phyloP scores from a whole-genome alignment of 179 eudicot species.

The Pouteria campechiana region DNA sequence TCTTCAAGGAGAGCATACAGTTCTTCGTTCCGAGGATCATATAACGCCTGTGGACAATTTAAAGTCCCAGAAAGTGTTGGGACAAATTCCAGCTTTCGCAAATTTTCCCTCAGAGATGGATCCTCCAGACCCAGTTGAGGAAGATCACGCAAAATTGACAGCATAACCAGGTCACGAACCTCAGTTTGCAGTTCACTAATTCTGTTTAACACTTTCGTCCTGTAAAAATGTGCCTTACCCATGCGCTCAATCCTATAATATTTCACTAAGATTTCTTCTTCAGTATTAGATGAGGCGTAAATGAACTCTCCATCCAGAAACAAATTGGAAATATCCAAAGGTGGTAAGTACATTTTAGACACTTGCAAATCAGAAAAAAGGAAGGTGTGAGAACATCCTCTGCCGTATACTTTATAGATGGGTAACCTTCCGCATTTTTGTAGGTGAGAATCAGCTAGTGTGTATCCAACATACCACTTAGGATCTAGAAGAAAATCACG shows the following conservation, averaged over 20 bases:
- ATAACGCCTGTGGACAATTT: conserved; percentile 55
- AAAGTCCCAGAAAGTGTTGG: conserved; percentile 59
- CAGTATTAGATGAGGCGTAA: conserved; percentile 38
- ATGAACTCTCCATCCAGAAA: conserved; percentile 69
- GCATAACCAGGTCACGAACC: conserved; percentile 78
- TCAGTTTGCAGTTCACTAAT: conserved; percentile 43
- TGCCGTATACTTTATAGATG: conserved; percentile 53
- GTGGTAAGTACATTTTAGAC: conserved; percentile 67
- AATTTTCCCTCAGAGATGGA: conserved; percentile 52
- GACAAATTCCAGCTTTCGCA: conserved; percentile 71
- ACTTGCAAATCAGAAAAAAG: conserved; percentile 61
- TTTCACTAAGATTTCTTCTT: conserved; percentile 63
- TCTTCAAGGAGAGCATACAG: conserved; percentile 77
- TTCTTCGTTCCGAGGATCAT: conserved; percentile 98
- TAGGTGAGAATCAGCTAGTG: conserved; percentile 48
- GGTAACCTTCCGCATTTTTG: conserved; percentile 73
- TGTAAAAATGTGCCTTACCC: conserved; percentile 70
- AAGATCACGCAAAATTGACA: conserved; percentile 69
- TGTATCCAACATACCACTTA: conserved; percentile 73
- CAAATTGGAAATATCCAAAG: conserved; percentile 44
- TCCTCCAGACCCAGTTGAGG: conserved; percentile 90
- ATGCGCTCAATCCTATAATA: conserved; percentile 71
- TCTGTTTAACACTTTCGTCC: conserved; percentile 52
- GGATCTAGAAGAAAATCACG: conserved; percentile 81
- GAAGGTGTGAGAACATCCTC: conserved; percentile 32